Evolutionary conservation across 768 basidiomycete species (phyloP), one percentile per base, ranked within the genome.

Genomic region (Tylopilus sp.): DNA sequence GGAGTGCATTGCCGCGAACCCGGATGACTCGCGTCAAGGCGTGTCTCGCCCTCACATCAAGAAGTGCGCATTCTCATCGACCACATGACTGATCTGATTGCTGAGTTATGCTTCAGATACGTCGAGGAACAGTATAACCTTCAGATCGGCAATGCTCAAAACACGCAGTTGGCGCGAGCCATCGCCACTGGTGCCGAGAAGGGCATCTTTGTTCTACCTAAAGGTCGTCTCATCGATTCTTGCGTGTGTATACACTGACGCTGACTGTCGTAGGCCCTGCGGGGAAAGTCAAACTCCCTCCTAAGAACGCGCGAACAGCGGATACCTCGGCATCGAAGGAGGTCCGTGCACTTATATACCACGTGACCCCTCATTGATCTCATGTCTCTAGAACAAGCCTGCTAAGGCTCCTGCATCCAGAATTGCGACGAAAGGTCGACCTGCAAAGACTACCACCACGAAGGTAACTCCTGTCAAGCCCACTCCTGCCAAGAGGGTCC

Each of bases 1-100:
- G 91, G 92, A 94, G 75, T 91, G 89, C 62, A 90, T 95, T 69
- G 70, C 77, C 55, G 77, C 73, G 48, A 72, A 83, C 69, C 79
- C 79, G 7, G 90, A 91, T 28, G 90, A 91, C 57, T 80, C 86
- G 51, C 87, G 91, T 51, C 68, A 68, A 51, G 93, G 92, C 60
- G 93, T 95, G 55, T 95, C 91, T 59, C 85, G 95, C 43, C 89
- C 85, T 48, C 81, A 85, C 63, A 94, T 97, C 75, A 97, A 97
- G 83, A 95, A 91, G 88, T 95, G 57, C 60, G 79, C 75, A 52
- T 60, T 43, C 48, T 40, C 36, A 39, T 23, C 30, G 56, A 48
- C 50, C 54, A 43, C 22, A 20, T 44, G 46, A 31, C 25, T 44
- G 50, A 52, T 55, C 50, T 44, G 9, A 55, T 51, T 51, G 57